These are phyloP conservation scores for Mimosa bimucronata DNA, from an alignment of 306 rosid species.

Conservation along the genomic window DNA sequence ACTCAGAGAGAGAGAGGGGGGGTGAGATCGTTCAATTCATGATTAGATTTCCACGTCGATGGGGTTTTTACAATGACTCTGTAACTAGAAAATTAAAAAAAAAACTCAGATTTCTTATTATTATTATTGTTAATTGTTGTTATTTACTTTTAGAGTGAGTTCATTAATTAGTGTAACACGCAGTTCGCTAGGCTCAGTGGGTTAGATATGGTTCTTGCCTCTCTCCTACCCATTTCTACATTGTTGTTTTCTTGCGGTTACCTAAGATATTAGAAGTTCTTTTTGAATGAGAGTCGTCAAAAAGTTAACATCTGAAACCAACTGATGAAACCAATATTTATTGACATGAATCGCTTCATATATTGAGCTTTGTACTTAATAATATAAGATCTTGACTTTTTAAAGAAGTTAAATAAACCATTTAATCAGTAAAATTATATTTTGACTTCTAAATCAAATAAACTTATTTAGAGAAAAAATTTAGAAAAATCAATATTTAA, in stretches of 20 bases:
- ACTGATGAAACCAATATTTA: background rate
- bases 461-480: too few species aligned
- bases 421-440: too few species aligned
- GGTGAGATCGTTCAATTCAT: conserved; percentile 26
- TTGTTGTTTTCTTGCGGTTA: background rate
- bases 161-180: conserved; percentile 34
- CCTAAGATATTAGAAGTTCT: background rate
- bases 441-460: too few species aligned
- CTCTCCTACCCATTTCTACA: background rate
- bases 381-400: too few species aligned
- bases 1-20: too few species aligned
- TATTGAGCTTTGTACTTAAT: too few species aligned
- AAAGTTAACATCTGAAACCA: background rate
- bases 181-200: conserved; percentile 42
- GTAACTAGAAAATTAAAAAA: conserved; percentile 17
- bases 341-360: background rate
- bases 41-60: conserved; percentile 77
- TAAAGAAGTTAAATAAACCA: too few species aligned
- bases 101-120: background rate
- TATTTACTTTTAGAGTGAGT: background rate
- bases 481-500: too few species aligned
- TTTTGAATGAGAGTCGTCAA: background rate
- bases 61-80: conserved; percentile 5
- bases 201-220: background rate
- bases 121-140: background rate